Percentiles rank a stretch among this genome's conserved stretches.
These are phyloP conservation scores for Tylopilus orsonianus DNA, from an alignment of 1,284 basidiomycete genomes.

Conservation along the genomic window DNA sequence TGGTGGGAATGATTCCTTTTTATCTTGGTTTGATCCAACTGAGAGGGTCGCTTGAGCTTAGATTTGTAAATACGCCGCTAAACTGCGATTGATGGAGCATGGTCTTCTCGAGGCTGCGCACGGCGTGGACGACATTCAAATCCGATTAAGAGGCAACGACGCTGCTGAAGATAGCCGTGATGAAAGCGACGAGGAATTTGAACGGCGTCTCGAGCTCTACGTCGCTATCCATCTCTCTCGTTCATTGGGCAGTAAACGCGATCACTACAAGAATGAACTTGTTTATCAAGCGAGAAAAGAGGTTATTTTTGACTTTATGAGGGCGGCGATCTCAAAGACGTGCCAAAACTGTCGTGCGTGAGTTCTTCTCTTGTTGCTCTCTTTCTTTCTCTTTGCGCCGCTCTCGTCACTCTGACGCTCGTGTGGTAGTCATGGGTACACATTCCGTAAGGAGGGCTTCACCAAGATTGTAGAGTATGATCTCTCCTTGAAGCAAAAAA, in stretches of 20 bases:
- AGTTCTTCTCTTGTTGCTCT: too few species aligned
- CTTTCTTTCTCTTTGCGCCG: background rate
- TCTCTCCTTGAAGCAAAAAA: slow-evolving; percentile 79
- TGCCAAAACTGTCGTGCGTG: slow-evolving; percentile 87
- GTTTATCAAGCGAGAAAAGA: slow-evolving; percentile 89
- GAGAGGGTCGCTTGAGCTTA: slow-evolving; percentile 34
- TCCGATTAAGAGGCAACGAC: slow-evolving; percentile 40
- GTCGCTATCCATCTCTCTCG: slow-evolving; percentile 65
- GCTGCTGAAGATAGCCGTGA: slow-evolving; percentile 38
- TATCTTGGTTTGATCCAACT: slow-evolving; percentile 10
- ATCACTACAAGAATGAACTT: slow-evolving; percentile 86
- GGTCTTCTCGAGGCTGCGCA: slow-evolving; percentile 86
- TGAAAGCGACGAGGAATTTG: slow-evolving; percentile 65
- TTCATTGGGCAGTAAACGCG: slow-evolving; percentile 63
- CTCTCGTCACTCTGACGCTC: slow-evolving; percentile 5
- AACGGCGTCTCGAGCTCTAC: slow-evolving; percentile 70
- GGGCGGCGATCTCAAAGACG: slow-evolving; percentile 63
- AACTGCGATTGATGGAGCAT: slow-evolving; percentile 86
- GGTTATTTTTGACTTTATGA: slow-evolving; percentile 83
- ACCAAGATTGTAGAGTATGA: slow-evolving; percentile 96
- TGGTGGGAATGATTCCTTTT: slow-evolving; percentile 51
- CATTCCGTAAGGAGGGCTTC: slow-evolving; percentile 91
- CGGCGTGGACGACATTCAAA: slow-evolving; percentile 65
- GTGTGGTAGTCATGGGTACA: slow-evolving; percentile 68
- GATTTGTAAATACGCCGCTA: slow-evolving; percentile 83